Evolutionary conservation across 257 asterid species (phyloP).

Genomic region (Petunia axillaris): DNA sequence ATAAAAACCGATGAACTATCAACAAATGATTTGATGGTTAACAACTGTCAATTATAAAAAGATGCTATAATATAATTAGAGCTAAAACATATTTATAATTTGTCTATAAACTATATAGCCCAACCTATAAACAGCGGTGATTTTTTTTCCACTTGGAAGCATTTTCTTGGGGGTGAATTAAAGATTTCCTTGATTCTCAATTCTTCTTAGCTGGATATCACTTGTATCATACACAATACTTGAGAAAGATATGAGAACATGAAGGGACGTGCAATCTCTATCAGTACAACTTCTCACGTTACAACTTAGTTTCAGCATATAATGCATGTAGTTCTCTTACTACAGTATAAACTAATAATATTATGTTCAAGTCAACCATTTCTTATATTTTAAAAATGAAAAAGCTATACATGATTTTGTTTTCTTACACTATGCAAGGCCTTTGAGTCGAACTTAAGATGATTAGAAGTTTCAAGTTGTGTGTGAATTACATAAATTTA

Average conservation of each 20-base stretch:
- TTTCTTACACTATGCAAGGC: neutral
- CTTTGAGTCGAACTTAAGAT: conserved; percentile 1
- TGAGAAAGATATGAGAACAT: neutral
- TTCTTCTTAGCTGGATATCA: conserved; percentile 5
- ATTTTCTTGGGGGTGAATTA: neutral
- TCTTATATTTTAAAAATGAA: neutral
- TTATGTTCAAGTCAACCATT: neutral
- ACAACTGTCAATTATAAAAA: neutral
- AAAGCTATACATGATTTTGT: neutral
- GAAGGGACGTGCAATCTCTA: neutral
- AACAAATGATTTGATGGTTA: neutral
- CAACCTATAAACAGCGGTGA: neutral
- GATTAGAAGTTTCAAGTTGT: neutral
- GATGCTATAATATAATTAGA: neutral
- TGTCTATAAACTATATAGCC: neutral
- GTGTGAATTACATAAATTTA: neutral
- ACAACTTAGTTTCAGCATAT: neutral
- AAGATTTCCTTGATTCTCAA: conserved; percentile 17
- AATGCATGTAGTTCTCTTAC: conserved; percentile 1
- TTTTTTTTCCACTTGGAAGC: neutral
- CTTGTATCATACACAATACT: neutral
- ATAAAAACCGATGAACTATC: neutral
- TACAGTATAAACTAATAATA: neutral
- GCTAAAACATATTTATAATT: neutral
- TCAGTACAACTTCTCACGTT: neutral